A percentile compares a stretch with the other conserved stretches of the same genome.
Evolutionary conservation across 2,329 filamentous ascomycete genomes (phyloP).

Genomic region (Ceratocystis eucalypticola): DNA sequence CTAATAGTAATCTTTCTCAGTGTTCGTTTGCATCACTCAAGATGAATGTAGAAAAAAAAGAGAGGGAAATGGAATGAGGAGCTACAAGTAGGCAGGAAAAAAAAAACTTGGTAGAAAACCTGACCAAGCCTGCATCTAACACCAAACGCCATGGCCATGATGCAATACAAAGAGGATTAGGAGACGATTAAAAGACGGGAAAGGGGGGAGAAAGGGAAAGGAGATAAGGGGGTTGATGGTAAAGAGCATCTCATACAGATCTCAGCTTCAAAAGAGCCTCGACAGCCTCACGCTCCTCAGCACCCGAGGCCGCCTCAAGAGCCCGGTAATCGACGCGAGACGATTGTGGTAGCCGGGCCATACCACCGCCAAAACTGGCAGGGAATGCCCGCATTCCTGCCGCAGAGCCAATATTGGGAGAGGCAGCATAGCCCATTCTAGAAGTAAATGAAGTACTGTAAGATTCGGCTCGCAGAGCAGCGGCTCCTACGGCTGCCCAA

Average conservation of each 20-base stretch:
- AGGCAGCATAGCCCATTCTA: constrained; percentile 29
- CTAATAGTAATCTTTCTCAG: neutral
- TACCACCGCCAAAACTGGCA: constrained; percentile 31
- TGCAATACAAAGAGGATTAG: constrained; percentile 10
- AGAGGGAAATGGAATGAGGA: neutral
- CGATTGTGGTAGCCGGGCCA: constrained; percentile 41
- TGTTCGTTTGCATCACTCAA: neutral
- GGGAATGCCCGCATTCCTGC: constrained; percentile 38
- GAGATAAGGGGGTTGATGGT: constrained; percentile 17
- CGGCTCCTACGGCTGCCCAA: constrained; percentile 81
- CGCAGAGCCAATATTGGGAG: constrained; percentile 36
- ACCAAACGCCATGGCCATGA: constrained; percentile 13
- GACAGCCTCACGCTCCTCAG: constrained; percentile 68
- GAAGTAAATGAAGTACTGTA: constrained; percentile 40
- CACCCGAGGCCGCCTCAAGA: constrained; percentile 42
- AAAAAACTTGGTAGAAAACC: constrained; percentile 9
- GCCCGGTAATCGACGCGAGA: constrained; percentile 21
- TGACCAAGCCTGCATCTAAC: constrained; percentile 7
- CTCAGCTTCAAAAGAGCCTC: constrained; percentile 70
- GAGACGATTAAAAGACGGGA: neutral
- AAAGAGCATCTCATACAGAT: constrained; percentile 47
- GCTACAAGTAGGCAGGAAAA: neutral
- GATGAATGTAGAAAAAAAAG: neutral
- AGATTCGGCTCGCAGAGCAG: constrained; percentile 58
- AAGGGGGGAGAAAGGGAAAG: neutral